phyloP scores from a whole-genome alignment of 495 filamentous ascomycete genomes.

The Penicillium silybi region DNA sequence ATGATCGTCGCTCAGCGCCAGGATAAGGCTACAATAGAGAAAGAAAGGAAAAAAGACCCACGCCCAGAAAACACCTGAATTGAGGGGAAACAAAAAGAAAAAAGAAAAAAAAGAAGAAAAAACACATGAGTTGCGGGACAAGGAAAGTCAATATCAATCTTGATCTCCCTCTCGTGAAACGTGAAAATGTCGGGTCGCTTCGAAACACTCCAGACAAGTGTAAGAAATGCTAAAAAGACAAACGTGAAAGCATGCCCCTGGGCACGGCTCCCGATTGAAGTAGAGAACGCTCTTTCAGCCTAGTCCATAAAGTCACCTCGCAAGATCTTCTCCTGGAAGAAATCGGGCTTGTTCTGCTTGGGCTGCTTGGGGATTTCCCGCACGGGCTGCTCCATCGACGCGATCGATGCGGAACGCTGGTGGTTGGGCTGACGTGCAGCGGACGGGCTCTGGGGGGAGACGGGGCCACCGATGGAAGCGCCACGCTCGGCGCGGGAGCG shows the following conservation, averaged over 20 bases:
- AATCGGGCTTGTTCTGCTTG: slow-evolving; percentile 72
- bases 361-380: slow-evolving; percentile 66
- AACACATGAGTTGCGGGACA: neutral
- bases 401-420: slow-evolving; percentile 59
- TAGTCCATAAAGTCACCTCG: slow-evolving; percentile 99
- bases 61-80: neutral
- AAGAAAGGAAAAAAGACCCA: neutral
- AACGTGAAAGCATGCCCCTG: neutral
- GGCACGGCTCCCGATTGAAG: neutral
- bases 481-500: slow-evolving; percentile 81
- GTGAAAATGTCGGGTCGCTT: neutral
- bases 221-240: slow-evolving; percentile 9
- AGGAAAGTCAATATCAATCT: slow-evolving; percentile 1
- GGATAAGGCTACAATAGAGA: neutral
- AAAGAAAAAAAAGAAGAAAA: neutral
- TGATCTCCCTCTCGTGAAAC: neutral
- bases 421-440: slow-evolving; percentile 31
- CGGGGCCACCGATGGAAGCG: slow-evolving; percentile 54
- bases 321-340: slow-evolving; percentile 92
- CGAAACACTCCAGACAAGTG: neutral
- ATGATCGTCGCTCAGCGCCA: slow-evolving; percentile 6
- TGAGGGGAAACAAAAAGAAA: too few relatives aligned
- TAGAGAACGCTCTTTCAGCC: neutral
- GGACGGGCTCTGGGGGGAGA: slow-evolving; percentile 26
- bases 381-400: slow-evolving; percentile 61